Percentiles rank a stretch among this genome's conserved stretches.
Conservation (phyloP, 1,284 basidiomycete species). For the Pseudozyma sp. region DNA sequence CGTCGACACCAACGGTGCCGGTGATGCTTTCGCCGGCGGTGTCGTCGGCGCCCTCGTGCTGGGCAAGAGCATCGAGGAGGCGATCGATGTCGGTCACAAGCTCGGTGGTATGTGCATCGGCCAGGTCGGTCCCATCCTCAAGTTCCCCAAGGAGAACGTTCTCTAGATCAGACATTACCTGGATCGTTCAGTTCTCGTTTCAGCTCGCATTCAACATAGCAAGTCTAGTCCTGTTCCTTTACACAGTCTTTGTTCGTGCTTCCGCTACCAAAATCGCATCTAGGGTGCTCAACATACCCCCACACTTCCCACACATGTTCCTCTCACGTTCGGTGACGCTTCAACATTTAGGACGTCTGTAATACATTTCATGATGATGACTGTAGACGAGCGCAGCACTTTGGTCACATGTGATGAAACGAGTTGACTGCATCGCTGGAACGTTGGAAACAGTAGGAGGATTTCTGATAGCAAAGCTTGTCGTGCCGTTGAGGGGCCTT, state of each 20-base stretch:
- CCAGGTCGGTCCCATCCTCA: constrained; percentile 74
- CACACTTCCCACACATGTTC: background rate
- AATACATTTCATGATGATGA: constrained; percentile 10
- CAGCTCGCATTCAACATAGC: constrained; percentile 38
- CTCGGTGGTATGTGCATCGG: constrained; percentile 88
- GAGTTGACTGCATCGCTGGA: too few species aligned
- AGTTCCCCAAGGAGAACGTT: constrained; percentile 65
- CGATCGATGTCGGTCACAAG: constrained; percentile 87
- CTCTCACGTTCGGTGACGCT: background rate
- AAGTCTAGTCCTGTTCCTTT: constrained; percentile 5
- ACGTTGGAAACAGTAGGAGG: too few species aligned
- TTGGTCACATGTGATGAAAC: too few species aligned
- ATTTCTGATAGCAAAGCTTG: too few species aligned
- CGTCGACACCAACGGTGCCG: constrained; percentile 98
- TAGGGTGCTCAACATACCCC: constrained; percentile 56
- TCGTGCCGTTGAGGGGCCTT: too few species aligned
- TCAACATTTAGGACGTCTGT: background rate
- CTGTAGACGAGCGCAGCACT: too few species aligned
- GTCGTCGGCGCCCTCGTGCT: constrained; percentile 87
- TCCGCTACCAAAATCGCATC: constrained; percentile 14
- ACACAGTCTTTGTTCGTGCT: background rate
- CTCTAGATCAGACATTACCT: constrained; percentile 25
- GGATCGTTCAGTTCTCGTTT: background rate
- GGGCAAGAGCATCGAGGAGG: constrained; percentile 83
- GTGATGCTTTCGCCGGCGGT: constrained; percentile 98